Percentiles rank a stretch among this genome's conserved stretches.
Evolutionary conservation across 78 protist species (phyloP).

Genomic region (Planoprotostelium fungivorum): DNA sequence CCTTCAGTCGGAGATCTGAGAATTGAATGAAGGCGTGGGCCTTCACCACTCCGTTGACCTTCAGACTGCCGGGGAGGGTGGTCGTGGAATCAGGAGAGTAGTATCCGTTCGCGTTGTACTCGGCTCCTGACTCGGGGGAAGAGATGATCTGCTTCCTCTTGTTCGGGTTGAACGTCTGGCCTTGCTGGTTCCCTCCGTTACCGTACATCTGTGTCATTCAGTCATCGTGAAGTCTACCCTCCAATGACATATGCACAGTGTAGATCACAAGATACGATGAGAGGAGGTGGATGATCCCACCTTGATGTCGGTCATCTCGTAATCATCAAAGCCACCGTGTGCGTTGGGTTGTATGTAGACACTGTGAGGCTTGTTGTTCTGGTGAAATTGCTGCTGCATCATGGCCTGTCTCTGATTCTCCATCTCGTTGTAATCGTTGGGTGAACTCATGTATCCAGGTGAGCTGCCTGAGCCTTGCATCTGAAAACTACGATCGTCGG

Average conservation of each 20-base stretch:
- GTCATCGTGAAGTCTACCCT: background rate
- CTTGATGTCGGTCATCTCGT: background rate
- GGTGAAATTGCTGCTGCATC: too few species aligned
- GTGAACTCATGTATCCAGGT: too few species aligned
- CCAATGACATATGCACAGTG: too few species aligned
- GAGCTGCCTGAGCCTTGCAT: too few species aligned
- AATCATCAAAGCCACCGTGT: background rate
- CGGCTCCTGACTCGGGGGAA: background rate
- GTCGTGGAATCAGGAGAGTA: background rate
- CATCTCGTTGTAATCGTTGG: too few species aligned
- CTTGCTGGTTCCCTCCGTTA: background rate
- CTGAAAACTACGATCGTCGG: too few species aligned
- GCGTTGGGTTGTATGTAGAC: background rate
- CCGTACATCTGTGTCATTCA: background rate
- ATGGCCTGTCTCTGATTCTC: too few species aligned
- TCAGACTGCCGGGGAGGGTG: constrained; percentile 8
- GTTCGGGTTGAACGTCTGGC: background rate
- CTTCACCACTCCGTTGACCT: constrained; percentile 5
- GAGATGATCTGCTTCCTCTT: background rate
- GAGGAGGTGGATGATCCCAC: too few species aligned
- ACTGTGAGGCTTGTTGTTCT: background rate
- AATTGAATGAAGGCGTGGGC: constrained; percentile 4
- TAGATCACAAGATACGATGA: too few species aligned
- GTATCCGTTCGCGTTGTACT: background rate
- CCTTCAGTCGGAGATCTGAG: constrained; percentile 4